Percentiles rank a stretch among this genome's conserved stretches.
phyloP scores from a whole-genome alignment of 306 rosid species.

The Cucurbita maxima region DNA sequence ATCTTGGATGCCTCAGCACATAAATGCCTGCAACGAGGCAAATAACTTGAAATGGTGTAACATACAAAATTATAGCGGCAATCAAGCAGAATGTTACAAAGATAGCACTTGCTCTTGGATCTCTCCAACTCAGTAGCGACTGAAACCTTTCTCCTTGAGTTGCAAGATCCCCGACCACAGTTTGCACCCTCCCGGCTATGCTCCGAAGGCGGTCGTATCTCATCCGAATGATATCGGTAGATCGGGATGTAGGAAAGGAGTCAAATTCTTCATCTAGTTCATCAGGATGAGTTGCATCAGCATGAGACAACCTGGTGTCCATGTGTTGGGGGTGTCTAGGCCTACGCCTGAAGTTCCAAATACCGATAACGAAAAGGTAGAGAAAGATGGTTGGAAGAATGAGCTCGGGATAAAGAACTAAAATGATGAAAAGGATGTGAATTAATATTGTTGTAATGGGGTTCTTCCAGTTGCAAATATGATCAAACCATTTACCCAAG shows the following conservation, averaged over 20 bases:
- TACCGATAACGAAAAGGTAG: slow-evolving; percentile 77
- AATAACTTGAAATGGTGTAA: slow-evolving; percentile 75
- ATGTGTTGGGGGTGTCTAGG: slow-evolving; percentile 84
- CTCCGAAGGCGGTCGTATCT: slow-evolving; percentile 75
- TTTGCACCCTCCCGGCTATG: slow-evolving; percentile 78
- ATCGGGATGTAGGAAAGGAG: slow-evolving; percentile 56
- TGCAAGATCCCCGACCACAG: slow-evolving; percentile 69
- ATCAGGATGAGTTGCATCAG: slow-evolving; percentile 66
- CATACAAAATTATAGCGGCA: slow-evolving; percentile 59
- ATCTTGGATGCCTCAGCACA: slow-evolving; percentile 59
- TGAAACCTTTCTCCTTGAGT: slow-evolving; percentile 91
- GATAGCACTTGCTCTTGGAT: slow-evolving; percentile 71
- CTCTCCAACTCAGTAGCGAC: slow-evolving; percentile 76
- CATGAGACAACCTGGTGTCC: slow-evolving; percentile 78
- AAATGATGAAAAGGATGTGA: slow-evolving; percentile 65
- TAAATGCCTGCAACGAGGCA: slow-evolving; percentile 46
- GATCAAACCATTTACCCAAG: slow-evolving; percentile 74
- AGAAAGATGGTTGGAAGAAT: slow-evolving; percentile 70
- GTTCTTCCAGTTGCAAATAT: slow-evolving; percentile 79
- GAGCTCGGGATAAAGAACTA: slow-evolving; percentile 71
- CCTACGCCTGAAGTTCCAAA: slow-evolving; percentile 76
- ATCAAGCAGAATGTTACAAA: slow-evolving; percentile 50
- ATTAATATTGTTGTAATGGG: slow-evolving; percentile 70
- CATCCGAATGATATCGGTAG: slow-evolving; percentile 50
- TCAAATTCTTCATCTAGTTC: slow-evolving; percentile 82